Base-by-base conservation (phyloP, 352 stramenopile species). In the Globisporangium paddicum region DNA sequence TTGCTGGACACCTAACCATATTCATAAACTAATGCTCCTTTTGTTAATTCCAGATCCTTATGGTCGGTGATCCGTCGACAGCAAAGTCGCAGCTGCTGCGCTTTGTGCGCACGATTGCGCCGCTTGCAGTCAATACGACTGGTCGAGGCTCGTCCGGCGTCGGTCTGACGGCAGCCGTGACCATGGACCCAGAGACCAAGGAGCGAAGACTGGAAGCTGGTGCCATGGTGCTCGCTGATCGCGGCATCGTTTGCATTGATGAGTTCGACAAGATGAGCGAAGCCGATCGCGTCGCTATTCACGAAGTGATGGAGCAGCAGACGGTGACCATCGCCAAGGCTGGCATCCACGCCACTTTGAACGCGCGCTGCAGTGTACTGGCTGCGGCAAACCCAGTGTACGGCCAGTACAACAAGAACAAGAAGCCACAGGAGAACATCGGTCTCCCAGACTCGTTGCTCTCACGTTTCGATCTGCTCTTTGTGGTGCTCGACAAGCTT, bases 301-400 rank as follows among this genome's bases (percentile, higher is more conserved):
- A 99, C 84, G 98, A 99, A 90, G 84, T 93, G 49, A 99, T 99
- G 98, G 98, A 99, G 75, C 98, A 99, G 70, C 98, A 99, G 68
- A 99, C 98, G 1, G 97, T 99, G 4, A 99, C 97, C 3, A 99
- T 99, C 75, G 96, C 97, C 40, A 99, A 99, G 80, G 98, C 97
- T 5, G 98, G 98, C 18, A 99, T 99, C 66, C 97, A 99, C 75
- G 97, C 97, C 2, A 98, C 92, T 47, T 70, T 99, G 28, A 99
- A 99, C 71, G 98, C 98, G 2, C 85, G 98, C 41, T 99, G 97
- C 75, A 98, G 90, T 63, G 97, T 99, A 7, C 67, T 99, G 9
- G 98, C 98, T 0, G 98, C 98, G 5, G 98, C 98, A 13, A 99
- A 99, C 69, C 98, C 98, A 14, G 96, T 99, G 18, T 99, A 99